A percentile compares a stretch with the other conserved stretches of the same genome.
Conservation (phyloP, 2,329 filamentous ascomycete genomes). For the Exophiala aquamarina region DNA sequence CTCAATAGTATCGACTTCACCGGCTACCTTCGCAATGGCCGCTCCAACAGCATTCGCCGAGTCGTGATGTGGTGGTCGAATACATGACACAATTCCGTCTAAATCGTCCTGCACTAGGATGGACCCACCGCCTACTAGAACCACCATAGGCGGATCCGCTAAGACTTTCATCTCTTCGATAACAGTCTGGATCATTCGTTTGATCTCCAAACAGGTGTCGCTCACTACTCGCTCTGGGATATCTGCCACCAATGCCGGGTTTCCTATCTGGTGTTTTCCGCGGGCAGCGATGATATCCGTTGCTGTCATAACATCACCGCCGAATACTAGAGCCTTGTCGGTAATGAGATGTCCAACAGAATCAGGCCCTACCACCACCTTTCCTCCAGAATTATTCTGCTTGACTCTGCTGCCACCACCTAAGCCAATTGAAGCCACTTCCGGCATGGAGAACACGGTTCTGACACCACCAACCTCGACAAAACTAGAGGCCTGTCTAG, state of each 20-base stretch:
- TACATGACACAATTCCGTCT: conserved; percentile 50
- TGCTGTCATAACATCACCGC: no score
- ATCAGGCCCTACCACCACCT: conserved; percentile 53
- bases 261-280: no score
- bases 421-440: conserved; percentile 56
- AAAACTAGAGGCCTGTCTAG: conserved; percentile 58
- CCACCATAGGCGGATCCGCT: conserved; percentile 51
- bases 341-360: conserved; percentile 59
- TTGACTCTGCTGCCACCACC: conserved; percentile 53
- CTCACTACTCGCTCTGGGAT: no score
- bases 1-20: conserved; percentile 53
- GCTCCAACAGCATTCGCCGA: conserved; percentile 62
- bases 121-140: conserved; percentile 59
- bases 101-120: conserved; percentile 51
- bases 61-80: conserved; percentile 49
- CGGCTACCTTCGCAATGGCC: conserved; percentile 56
- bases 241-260: no score
- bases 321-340: conserved; percentile 31
- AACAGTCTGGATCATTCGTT: no score
- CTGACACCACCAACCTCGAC: conserved; percentile 58
- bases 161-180: conserved; percentile 47
- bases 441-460: conserved; percentile 58
- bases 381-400: conserved; percentile 19
- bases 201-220: no score
- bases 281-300: no score